Percentiles rank a stretch among this genome's conserved stretches.
Evolutionary conservation across 768 basidiomycete genomes (phyloP).

Genomic region (Mycena kentingensis): DNA sequence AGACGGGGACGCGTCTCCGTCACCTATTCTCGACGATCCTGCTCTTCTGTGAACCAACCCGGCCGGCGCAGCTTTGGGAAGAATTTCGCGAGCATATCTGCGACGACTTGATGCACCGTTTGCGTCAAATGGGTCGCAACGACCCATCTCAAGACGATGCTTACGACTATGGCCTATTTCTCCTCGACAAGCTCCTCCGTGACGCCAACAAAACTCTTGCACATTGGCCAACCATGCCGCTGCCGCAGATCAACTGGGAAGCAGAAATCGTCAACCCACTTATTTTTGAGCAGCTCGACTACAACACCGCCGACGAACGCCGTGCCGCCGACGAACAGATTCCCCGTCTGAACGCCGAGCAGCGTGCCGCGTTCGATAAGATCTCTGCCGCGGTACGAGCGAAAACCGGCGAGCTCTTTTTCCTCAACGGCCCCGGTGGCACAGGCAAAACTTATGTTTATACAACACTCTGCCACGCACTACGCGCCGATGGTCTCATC

Average conservation of each 20-base stretch:
- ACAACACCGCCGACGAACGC: not conserved
- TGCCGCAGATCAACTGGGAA: constrained; percentile 1
- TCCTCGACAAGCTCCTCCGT: constrained; percentile 5
- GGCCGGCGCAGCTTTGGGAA: not conserved
- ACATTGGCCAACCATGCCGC: constrained; percentile 1
- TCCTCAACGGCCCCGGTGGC: constrained; percentile 11
- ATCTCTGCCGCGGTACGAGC: constrained; percentile 3
- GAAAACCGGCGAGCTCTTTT: constrained; percentile 4
- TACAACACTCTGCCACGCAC: constrained; percentile 2
- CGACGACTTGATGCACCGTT: constrained; percentile 6
- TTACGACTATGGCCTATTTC: constrained; percentile 11
- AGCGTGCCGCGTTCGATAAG: constrained; percentile 2
- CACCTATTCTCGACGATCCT: constrained; percentile 37
- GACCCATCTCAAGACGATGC: constrained; percentile 2
- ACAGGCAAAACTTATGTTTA: constrained; percentile 14
- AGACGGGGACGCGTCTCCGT: constrained; percentile 34
- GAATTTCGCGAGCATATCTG: constrained; percentile 14
- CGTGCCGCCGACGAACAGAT: not conserved
- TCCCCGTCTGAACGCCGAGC: constrained; percentile 2
- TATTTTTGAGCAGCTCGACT: constrained; percentile 4
- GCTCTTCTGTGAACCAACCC: constrained; percentile 8
- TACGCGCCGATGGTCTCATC: not conserved
- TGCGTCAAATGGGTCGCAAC: constrained; percentile 1
- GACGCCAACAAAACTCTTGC: constrained; percentile 1
- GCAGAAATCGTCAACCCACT: not conserved